Evolutionary conservation across 768 basidiomycete genomes (phyloP).

Genomic region (Guyanaporus albipodus): DNA sequence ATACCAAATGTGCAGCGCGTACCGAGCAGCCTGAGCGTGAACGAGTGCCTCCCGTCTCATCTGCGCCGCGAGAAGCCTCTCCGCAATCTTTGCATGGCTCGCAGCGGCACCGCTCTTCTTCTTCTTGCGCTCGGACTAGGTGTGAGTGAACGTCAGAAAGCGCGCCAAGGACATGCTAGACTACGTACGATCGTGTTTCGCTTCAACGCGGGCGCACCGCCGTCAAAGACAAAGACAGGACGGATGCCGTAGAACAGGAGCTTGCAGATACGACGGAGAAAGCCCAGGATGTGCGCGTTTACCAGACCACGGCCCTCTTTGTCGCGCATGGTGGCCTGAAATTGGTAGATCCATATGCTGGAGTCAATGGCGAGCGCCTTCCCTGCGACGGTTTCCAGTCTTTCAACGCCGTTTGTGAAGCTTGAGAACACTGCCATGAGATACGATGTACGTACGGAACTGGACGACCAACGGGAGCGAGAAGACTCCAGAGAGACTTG

Average conservation of each 20-base stretch:
- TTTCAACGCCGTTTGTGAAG: conserved; percentile 27
- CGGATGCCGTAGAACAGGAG: conserved; percentile 96
- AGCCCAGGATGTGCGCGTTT: conserved; percentile 93
- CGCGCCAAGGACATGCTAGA: neutral
- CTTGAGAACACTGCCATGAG: neutral
- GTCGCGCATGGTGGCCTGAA: conserved; percentile 98
- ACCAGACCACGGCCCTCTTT: conserved; percentile 88
- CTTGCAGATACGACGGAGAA: conserved; percentile 87
- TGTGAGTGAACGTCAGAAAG: conserved; percentile 7
- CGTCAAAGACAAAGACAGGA: conserved; percentile 98
- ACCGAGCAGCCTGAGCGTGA: conserved; percentile 47
- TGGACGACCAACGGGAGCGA: conserved; percentile 91
- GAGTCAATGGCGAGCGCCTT: conserved; percentile 96
- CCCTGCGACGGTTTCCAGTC: conserved; percentile 93
- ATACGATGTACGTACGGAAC: conserved; percentile 60
- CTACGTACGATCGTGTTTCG: conserved; percentile 76
- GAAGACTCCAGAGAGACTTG: conserved; percentile 90
- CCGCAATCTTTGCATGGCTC: conserved; percentile 83
- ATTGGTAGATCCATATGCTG: conserved; percentile 99
- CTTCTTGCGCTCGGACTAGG: conserved; percentile 78
- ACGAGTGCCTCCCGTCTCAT: conserved; percentile 85
- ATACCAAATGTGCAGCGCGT: conserved; percentile 17
- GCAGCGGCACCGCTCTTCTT: conserved; percentile 89
- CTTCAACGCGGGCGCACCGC: conserved; percentile 90
- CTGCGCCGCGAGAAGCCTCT: conserved; percentile 89